These are phyloP conservation scores for Ilex asprella DNA, from an alignment of 257 asterid genomes.

Conservation along the genomic window DNA sequence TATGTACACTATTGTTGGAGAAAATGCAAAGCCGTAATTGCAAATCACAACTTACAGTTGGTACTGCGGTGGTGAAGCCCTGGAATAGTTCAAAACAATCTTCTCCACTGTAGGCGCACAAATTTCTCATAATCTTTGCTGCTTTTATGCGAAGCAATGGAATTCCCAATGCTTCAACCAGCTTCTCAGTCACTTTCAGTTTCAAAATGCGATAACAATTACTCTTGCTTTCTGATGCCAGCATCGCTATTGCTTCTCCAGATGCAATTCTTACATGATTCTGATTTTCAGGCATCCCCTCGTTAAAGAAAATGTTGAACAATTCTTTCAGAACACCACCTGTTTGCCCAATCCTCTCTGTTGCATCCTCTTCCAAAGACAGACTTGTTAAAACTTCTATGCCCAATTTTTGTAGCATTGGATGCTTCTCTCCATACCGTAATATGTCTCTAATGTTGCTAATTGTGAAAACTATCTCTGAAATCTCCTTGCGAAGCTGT, in stretches of 20 bases:
- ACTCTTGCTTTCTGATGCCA: slow-evolving; percentile 51
- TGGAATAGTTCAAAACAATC: slow-evolving; percentile 43
- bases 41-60: slow-evolving; percentile 39
- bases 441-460: slow-evolving; percentile 68
- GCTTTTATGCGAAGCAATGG: slow-evolving; percentile 55
- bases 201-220: slow-evolving; percentile 47
- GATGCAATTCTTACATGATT: slow-evolving; percentile 56
- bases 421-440: slow-evolving; percentile 60
- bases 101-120: slow-evolving; percentile 57
- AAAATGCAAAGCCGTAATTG: too few relatives aligned
- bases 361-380: slow-evolving; percentile 74
- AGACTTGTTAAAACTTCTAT: slow-evolving; percentile 61
- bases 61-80: slow-evolving; percentile 54
- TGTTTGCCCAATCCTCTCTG: slow-evolving; percentile 74
- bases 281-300: slow-evolving; percentile 21
- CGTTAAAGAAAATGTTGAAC: slow-evolving; percentile 52
- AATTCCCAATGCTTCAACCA: slow-evolving; percentile 47
- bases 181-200: slow-evolving; percentile 31
- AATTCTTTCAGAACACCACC: slow-evolving; percentile 74
- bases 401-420: slow-evolving; percentile 58
- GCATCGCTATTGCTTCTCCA: slow-evolving; percentile 86
- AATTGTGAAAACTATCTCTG: slow-evolving; percentile 76
- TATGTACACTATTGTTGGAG: too few relatives aligned
- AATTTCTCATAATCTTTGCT: slow-evolving; percentile 65
- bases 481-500: slow-evolving; percentile 66